Percentiles rank a stretch among this genome's conserved stretches.
Evolutionary conservation across 2,329 filamentous ascomycete genomes (phyloP).

Genomic region (Ilyonectria sp.): DNA sequence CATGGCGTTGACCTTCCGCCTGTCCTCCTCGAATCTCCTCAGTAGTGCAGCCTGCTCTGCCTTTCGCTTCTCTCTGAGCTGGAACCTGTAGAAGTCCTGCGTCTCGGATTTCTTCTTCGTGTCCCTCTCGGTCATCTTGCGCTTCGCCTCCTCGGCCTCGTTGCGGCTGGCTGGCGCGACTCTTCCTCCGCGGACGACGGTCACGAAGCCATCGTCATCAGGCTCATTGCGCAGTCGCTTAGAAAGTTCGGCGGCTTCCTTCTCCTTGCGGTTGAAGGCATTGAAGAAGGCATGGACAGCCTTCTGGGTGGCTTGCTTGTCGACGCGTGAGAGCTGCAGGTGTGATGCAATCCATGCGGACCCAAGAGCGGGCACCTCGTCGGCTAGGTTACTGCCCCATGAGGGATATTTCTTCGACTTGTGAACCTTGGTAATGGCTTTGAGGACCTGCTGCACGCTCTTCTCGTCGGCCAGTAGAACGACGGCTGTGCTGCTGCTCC

Average conservation of each 20-base stretch:
- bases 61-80: constrained; percentile 84
- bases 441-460: constrained; percentile 83
- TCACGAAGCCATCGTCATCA: constrained; percentile 96
- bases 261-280: constrained; percentile 81
- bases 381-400: constrained; percentile 78
- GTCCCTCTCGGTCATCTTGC: constrained; percentile 74
- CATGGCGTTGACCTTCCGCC: constrained; percentile 80
- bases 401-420: constrained; percentile 73
- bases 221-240: constrained; percentile 81
- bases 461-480: constrained; percentile 87
- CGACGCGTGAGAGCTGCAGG: constrained; percentile 79
- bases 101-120: constrained; percentile 74
- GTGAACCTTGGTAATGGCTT: constrained; percentile 76
- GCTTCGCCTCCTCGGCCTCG: constrained; percentile 74
- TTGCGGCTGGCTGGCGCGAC: constrained; percentile 81
- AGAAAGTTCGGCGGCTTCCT: constrained; percentile 72
- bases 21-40: constrained; percentile 82
- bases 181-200: constrained; percentile 85
- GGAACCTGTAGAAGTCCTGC: constrained; percentile 88
- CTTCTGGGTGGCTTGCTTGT: constrained; percentile 75
- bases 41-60: constrained; percentile 78
- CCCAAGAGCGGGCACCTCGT: constrained; percentile 72
- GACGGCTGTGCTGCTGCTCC: constrained; percentile 84
- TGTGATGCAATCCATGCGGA: constrained; percentile 74
- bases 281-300: constrained; percentile 90